Evolutionary conservation across 768 basidiomycete genomes (phyloP).

Genomic region (Brasilioporus rufonigricans): DNA sequence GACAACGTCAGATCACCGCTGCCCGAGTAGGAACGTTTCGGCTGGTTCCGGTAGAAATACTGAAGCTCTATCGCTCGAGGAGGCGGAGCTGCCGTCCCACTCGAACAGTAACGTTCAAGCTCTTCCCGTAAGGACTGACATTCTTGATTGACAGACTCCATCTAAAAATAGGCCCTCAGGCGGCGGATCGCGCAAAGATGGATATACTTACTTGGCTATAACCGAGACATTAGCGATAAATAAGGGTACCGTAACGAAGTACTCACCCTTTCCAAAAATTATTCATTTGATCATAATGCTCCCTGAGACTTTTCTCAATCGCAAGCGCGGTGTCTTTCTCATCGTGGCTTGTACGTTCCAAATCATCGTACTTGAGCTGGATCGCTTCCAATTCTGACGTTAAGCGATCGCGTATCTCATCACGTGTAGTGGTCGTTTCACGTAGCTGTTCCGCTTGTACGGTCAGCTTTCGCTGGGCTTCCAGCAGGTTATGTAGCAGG

Average conservation of each 20-base stretch:
- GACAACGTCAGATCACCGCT: slow-evolving; percentile 12
- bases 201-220: slow-evolving; percentile 35
- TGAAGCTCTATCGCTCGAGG: slow-evolving; percentile 23
- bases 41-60: slow-evolving; percentile 21
- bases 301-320: slow-evolving; percentile 52
- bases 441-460: slow-evolving; percentile 34
- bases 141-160: slow-evolving; percentile 24
- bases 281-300: slow-evolving; percentile 48
- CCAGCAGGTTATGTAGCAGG: slow-evolving; percentile 50
- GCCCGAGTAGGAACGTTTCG: slow-evolving; percentile 20
- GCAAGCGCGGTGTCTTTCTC: slow-evolving; percentile 52
- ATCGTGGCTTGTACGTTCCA: slow-evolving; percentile 39
- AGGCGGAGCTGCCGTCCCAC: slow-evolving; percentile 6
- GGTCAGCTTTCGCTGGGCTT: slow-evolving; percentile 42
- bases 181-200: not conserved
- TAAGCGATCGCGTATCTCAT: slow-evolving; percentile 30
- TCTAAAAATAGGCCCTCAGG: slow-evolving; percentile 13
- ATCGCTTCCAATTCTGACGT: slow-evolving; percentile 36
- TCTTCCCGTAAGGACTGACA: slow-evolving; percentile 30
- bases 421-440: slow-evolving; percentile 31
- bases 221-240: slow-evolving; percentile 19
- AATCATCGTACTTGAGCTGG: slow-evolving; percentile 41
- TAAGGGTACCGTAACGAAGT: slow-evolving; percentile 5
- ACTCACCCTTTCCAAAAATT: slow-evolving; percentile 39
- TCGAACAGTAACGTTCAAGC: slow-evolving; percentile 21